Base-by-base conservation (phyloP, 306 rosid species). In the Prunus padus region DNA sequence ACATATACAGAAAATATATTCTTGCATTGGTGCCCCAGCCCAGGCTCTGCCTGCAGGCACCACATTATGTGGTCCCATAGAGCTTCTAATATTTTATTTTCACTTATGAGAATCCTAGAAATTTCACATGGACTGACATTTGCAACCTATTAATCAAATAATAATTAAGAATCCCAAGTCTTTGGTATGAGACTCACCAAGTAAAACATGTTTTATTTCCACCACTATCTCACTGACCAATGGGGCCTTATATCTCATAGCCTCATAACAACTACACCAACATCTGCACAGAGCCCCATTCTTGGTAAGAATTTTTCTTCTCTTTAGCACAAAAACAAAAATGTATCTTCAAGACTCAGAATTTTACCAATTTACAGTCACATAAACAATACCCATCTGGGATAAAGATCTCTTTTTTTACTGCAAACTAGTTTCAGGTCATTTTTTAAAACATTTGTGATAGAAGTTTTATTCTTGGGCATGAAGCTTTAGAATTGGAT, bases 41-140 rank as follows among this genome's bases (percentile, higher is more conserved):
- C 42, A 37, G 42, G 42, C 42, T 37, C 14, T 9, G 60, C 6
- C 26, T 20, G 28, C 61, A 20, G 2, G 18, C 68, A 64, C 45
- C 46, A 64, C 4, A 33, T 64, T 16, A 18, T 65, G 70, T 40
- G 65, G 65, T 37, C 65, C 75, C 8, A 22, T n/a, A 18, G 4
- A 11, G 4, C 75, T 33, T 71, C 65, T 54, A n/a, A 3, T 71
- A 40, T 37, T 20, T 31, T 37, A 22, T 14, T 50, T 33, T 40
- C 33, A 22, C 18, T 23, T 1, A 40, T 71, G 76, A 71, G 66
- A 55, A 71, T 71, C 76, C 76, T 12, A 71, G 54, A 71, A 40
- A 40, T 37, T 14, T 71, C 76, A 71, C 76, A 71, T 56, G 76
- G 76, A 71, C 23, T 8, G 13, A 55, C 54, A 0, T 55, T 33